Evolutionary conservation across 2,329 filamentous ascomycete species (phyloP).

Genomic region (Cordyceps cicadae): DNA sequence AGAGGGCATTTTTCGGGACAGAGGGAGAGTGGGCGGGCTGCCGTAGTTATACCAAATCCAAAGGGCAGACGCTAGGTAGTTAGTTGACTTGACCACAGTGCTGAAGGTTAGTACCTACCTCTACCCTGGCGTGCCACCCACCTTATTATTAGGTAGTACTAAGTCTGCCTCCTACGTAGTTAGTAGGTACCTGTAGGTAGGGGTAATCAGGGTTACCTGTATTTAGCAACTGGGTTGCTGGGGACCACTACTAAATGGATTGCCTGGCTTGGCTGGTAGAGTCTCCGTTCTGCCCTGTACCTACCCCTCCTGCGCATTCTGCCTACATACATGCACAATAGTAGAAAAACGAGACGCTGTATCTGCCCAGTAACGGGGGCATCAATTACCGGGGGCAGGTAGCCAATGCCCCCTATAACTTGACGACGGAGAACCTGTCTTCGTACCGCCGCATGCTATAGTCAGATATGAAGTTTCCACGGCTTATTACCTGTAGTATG

Average conservation of each 20-base stretch:
- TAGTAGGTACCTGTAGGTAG: no score
- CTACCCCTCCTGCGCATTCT: not conserved
- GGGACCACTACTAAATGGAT: not conserved
- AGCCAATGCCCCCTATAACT: not conserved
- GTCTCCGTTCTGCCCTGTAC: not conserved
- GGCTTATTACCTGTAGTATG: not conserved
- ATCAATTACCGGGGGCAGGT: not conserved
- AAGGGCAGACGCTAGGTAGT: not conserved
- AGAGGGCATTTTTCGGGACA: not conserved
- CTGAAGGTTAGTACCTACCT: no score
- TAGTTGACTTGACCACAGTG: not conserved
- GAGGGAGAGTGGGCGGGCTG: not conserved
- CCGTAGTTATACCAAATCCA: slow-evolving; percentile 3
- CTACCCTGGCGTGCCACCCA: no score
- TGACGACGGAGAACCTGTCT: no score
- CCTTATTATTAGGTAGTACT: no score
- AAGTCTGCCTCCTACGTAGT: no score
- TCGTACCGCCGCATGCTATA: no score
- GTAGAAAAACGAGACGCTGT: not conserved
- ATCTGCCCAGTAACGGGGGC: not conserved
- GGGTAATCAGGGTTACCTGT: no score
- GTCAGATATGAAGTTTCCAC: not conserved
- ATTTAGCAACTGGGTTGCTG: not conserved
- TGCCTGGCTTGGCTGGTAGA: not conserved
- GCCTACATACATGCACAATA: no score